These are phyloP conservation scores for Neolentinus lepideus DNA, from an alignment of 1,284 basidiomycete genomes.

Conservation along the genomic window DNA sequence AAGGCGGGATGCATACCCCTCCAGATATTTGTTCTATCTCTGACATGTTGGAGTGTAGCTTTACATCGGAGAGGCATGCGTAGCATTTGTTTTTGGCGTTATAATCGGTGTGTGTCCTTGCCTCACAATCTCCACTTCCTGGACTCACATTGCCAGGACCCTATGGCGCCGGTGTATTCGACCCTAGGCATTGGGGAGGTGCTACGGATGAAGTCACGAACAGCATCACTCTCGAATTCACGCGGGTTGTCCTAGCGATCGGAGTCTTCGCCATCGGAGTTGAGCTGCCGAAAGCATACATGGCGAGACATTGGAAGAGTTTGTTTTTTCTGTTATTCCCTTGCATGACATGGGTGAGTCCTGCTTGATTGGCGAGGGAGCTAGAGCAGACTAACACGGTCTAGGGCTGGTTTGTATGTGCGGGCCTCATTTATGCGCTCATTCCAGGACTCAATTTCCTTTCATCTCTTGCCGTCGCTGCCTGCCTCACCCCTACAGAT, in stretches of 20 bases:
- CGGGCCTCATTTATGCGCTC: conserved; percentile 82
- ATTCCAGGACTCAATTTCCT: conserved; percentile 85
- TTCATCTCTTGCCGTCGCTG: conserved; percentile 83
- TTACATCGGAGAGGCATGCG: conserved; percentile 95
- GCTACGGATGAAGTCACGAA: conserved; percentile 48
- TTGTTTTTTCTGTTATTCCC: conserved; percentile 83
- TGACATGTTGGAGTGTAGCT: conserved; percentile 33
- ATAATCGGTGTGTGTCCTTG: conserved; percentile 62
- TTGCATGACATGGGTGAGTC: conserved; percentile 81
- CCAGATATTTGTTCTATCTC: background rate
- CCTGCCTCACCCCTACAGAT: conserved; percentile 95
- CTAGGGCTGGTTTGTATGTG: conserved; percentile 89
- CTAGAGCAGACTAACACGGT: conserved; percentile 2
- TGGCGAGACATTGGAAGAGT: conserved; percentile 86
- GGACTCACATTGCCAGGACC: conserved; percentile 48
- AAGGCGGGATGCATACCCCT: conserved; percentile 38
- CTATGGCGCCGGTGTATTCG: conserved; percentile 79
- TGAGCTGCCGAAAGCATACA: conserved; percentile 90
- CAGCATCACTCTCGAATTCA: conserved; percentile 83
- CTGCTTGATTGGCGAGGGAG: conserved; percentile 1
- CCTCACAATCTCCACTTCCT: conserved; percentile 11
- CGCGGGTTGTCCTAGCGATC: conserved; percentile 93
- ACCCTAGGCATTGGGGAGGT: conserved; percentile 80
- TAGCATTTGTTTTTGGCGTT: conserved; percentile 93
- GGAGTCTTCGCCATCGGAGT: conserved; percentile 99